Evolutionary conservation across 1,284 basidiomycete species (phyloP), one percentile per base, ranked within the genome.

Genomic region (Malassezia pachydermatis): DNA sequence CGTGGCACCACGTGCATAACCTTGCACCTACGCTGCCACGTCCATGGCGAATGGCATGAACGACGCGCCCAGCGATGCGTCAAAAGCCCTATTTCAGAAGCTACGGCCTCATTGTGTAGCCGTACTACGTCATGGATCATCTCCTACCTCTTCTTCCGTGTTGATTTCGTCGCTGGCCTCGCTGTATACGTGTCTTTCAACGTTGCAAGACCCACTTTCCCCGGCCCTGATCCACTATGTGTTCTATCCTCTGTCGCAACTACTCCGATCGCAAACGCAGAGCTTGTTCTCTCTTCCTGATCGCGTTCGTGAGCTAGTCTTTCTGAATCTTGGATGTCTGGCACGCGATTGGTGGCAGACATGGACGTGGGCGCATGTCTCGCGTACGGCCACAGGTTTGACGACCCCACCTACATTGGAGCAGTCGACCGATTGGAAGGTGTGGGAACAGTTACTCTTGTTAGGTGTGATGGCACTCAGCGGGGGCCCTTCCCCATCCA

Each of bases 371-470:
- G 35, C 7, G 17, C 34, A 42, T 45, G 36, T 45, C 13, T 13
- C 22, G 5, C 14, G 29, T 6, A 13, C n/a, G 5, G 27, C 10
- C 6, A 33, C 13, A 22, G 28, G 24, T 13, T 6, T 14, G 4
- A 16, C 24, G 16, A 17, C 9, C 33, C 30, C 8, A 13, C 5
- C 28, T 14, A 16, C 57, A 49, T 16, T 47, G 13, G 25, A 27
- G 17, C 19, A 39, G 22, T 38, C 45, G 13, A 13, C 33, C 29
- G 46, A 52, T n/a, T 58, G 55, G 58, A 47, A 57, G 38, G 54
- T 60, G 2, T 70, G 67, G 67, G 53, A 65, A 41, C 63, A 70
- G 45, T 52, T 70, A 2, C 41, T 67, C 7, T 61, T 70, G n/a
- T 54, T 70, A 0, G 54, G 55, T 11, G 57, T 57, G 3, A 55